A percentile compares a stretch with the other conserved stretches of the same genome.
phyloP scores from a whole-genome alignment of 202 grass and related monocot genomes.

The Miscanthus sacchariflorus region DNA sequence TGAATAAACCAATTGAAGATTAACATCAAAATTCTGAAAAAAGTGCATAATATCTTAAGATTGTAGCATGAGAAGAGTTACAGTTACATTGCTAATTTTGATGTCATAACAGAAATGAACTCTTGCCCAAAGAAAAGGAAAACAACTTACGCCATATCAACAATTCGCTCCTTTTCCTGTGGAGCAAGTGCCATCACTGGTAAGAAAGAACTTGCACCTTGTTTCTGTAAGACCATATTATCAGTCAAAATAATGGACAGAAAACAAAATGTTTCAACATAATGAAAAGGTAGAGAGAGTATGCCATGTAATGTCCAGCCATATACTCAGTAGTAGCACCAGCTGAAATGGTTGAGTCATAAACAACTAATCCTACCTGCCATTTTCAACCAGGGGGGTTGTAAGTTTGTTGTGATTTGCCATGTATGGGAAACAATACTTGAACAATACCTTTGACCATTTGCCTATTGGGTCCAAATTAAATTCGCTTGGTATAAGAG shows the following conservation, averaged over 20 bases:
- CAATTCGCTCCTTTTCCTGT: constrained; percentile 91
- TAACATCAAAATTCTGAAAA: constrained; percentile 21
- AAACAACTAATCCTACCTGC: constrained; percentile 97
- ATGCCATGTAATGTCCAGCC: constrained; percentile 98
- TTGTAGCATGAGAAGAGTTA: constrained; percentile 4
- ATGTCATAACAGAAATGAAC: constrained; percentile 14
- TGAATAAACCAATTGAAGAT: constrained; percentile 1
- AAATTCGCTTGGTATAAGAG: constrained; percentile 97
- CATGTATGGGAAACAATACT: constrained; percentile 15
- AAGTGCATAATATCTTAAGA: not conserved
- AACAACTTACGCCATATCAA: constrained; percentile 99
- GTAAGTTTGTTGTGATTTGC: not conserved
- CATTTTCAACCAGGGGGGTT: constrained; percentile 24
- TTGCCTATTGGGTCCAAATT: constrained; percentile 98
- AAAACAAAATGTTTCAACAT: constrained; percentile 25
- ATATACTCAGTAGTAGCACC: constrained; percentile 99
- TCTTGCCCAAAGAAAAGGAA: constrained; percentile 23
- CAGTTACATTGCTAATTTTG: constrained; percentile 14
- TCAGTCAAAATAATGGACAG: constrained; percentile 13
- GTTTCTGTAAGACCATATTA: constrained; percentile 72
- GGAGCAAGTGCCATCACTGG: constrained; percentile 99
- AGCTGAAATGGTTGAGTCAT: constrained; percentile 89
- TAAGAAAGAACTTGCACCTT: constrained; percentile 98
- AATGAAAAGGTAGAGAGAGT: constrained; percentile 30
- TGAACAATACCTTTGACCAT: constrained; percentile 91